phyloP scores from a whole-genome alignment of 306 rosid species.

The Trichosanthes truncata region DNA sequence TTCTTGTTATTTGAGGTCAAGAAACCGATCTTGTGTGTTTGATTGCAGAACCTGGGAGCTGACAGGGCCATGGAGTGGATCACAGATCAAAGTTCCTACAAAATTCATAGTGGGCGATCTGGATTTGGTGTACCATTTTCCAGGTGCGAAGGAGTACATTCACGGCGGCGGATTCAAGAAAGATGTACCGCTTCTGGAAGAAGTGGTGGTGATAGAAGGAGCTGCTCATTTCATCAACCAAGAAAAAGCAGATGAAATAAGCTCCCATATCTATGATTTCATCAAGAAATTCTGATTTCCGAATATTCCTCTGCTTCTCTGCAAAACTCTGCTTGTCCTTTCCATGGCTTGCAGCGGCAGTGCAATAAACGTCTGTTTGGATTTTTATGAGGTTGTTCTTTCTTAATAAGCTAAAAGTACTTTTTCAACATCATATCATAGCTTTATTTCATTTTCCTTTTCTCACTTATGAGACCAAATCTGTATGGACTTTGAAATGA shows the following conservation, averaged over 20 bases:
- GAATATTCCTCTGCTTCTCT: neutral
- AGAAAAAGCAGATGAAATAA: neutral
- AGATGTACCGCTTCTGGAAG: neutral
- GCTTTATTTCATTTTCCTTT: no score
- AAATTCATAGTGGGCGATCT: constrained; percentile 1
- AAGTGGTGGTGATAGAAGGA: constrained; percentile 3
- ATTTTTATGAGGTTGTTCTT: no score
- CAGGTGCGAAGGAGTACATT: neutral
- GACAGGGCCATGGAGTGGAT: neutral
- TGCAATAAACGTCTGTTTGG: neutral
- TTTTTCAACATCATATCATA: no score
- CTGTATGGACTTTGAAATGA: no score
- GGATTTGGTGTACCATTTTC: neutral
- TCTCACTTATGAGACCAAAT: no score
- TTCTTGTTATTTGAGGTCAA: neutral
- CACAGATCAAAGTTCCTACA: neutral
- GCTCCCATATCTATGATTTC: neutral
- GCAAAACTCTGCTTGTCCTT: neutral
- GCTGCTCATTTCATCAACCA: constrained; percentile 6
- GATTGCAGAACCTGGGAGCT: constrained; percentile 4
- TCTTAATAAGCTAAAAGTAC: no score
- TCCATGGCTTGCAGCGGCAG: neutral
- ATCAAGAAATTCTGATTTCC: neutral
- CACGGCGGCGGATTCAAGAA: neutral
- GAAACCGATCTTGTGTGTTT: neutral